Evolutionary conservation across 805 yeast genomes (phyloP).

Genomic region (Starmerella bombi): DNA sequence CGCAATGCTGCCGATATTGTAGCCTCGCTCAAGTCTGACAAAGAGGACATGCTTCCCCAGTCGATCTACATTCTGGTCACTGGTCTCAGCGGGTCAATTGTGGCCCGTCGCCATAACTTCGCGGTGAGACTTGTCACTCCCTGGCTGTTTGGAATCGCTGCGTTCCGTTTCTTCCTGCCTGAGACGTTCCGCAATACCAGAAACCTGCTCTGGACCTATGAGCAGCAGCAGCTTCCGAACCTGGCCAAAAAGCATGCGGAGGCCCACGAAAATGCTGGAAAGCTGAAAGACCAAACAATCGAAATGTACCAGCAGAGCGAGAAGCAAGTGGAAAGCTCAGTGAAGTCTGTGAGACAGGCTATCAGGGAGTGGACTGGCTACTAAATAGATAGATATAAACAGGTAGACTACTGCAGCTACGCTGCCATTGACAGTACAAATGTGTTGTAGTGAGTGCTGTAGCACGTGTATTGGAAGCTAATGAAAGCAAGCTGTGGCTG

Average conservation of each 20-base stretch:
- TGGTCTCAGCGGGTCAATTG: conserved; percentile 55
- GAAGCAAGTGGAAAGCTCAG: conserved; percentile 6
- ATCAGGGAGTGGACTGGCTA: conserved; percentile 17
- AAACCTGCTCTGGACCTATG: conserved; percentile 45
- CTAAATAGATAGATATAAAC: conserved; percentile 1
- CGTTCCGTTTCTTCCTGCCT: conserved; percentile 58
- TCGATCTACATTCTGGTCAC: conserved; percentile 56
- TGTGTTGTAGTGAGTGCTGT: too few species aligned
- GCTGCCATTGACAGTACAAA: background rate
- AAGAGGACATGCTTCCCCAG: conserved; percentile 63
- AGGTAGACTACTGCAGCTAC: background rate
- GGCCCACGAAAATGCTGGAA: conserved; percentile 36
- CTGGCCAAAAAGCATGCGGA: conserved; percentile 49
- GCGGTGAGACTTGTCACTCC: conserved; percentile 46
- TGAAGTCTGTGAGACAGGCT: conserved; percentile 5
- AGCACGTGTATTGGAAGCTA: too few species aligned
- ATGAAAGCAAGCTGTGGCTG: too few species aligned
- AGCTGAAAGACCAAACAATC: conserved; percentile 35
- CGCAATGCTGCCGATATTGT: conserved; percentile 49
- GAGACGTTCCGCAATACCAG: conserved; percentile 52
- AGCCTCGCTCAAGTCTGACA: conserved; percentile 46
- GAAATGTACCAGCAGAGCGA: conserved; percentile 31
- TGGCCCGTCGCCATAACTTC: conserved; percentile 54
- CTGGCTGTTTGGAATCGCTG: conserved; percentile 42
- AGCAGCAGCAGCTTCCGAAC: conserved; percentile 44